Base-by-base conservation (phyloP, 345 rosid species). In the Ceriops zippeliana region DNA sequence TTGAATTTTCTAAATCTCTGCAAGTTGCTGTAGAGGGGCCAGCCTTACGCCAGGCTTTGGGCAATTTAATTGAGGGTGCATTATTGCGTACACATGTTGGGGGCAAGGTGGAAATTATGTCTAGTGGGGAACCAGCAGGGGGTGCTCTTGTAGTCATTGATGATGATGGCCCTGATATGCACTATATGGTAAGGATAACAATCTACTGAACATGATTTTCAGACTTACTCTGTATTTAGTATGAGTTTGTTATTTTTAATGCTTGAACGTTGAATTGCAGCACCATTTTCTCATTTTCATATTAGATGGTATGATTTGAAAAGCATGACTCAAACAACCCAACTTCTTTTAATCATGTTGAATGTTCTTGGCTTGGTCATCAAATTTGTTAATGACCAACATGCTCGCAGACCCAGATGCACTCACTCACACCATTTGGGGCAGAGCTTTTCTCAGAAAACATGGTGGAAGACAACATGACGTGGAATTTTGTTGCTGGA, bases 161-260 rank as follows among this genome's bases (percentile, higher is more conserved):
- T 58, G 98, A 93, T 24, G 90, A 90, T 70, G 97, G 98, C 60
- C 97, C 97, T 22, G 92, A 93, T 80, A 90, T 93, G 98, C 97
- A 90, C 61, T 93, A 83, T 54, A 90, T 89, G 97, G 96, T 93
- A 87, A 80, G 61, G 19, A 62, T 75, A 31, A 7, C 20, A 13
- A 56, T 58, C 59, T 9, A 21, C 17, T 13, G 15, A n/a, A n/a
- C 20, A 21, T 21, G 27, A 21, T 24, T 3, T 24, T 56, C 22
- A 56, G 15, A 24, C 17, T 56, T 21, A 27, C 2, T 22, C 4
- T 56, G 59, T 21, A 3, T 2, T 56, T 56, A 13, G 19, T 13
- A 0, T 3, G 15, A 3, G 49, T 42, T 42, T 13, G 17, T 11
- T 42, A 34, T 42, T 13, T 42, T 13, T 42, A 13, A 13, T 42